Conservation (phyloP, 2,329 filamentous ascomycete species). For the Fusarium palustre region DNA sequence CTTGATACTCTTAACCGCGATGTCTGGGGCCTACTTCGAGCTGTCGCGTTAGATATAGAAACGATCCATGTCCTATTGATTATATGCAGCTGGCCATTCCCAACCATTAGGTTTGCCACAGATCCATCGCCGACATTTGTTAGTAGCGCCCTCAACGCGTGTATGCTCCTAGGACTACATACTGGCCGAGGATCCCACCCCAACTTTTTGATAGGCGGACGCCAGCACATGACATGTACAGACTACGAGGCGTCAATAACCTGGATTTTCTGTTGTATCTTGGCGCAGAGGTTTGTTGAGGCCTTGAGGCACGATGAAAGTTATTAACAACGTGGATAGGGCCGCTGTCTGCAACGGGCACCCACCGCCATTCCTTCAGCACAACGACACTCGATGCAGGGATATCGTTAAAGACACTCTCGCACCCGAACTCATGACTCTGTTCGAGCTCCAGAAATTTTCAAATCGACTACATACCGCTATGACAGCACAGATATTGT, state of each 20-base stretch:
- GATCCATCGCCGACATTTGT: conserved; percentile 64
- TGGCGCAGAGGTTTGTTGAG: conserved; percentile 59
- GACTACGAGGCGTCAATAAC: conserved; percentile 65
- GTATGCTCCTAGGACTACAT: conserved; percentile 63
- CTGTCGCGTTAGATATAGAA: conserved; percentile 58
- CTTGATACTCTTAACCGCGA: conserved; percentile 61
- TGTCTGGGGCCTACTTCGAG: conserved; percentile 58
- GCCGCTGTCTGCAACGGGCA: conserved; percentile 58
- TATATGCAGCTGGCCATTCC: conserved; percentile 64
- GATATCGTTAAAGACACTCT: conserved; percentile 55
- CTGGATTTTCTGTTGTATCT: conserved; percentile 65
- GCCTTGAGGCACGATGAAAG: not conserved
- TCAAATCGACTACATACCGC: conserved; percentile 62
- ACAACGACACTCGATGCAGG: conserved; percentile 59
- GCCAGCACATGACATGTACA: conserved; percentile 57
- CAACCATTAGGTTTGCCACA: conserved; percentile 62
- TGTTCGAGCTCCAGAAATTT: conserved; percentile 64
- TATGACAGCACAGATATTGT: conserved; percentile 61
- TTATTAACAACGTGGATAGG: conserved; percentile 28
- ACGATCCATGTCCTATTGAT: conserved; percentile 65
- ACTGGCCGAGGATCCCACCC: conserved; percentile 64
- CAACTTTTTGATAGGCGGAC: conserved; percentile 60
- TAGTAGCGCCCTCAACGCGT: conserved; percentile 60
- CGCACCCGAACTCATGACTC: conserved; percentile 57
- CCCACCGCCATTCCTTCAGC: conserved; percentile 63